A percentile compares a stretch with the other conserved stretches of the same genome.
Evolutionary conservation across 208 protist species (phyloP).

Genomic region (Trypanosoma mega): DNA sequence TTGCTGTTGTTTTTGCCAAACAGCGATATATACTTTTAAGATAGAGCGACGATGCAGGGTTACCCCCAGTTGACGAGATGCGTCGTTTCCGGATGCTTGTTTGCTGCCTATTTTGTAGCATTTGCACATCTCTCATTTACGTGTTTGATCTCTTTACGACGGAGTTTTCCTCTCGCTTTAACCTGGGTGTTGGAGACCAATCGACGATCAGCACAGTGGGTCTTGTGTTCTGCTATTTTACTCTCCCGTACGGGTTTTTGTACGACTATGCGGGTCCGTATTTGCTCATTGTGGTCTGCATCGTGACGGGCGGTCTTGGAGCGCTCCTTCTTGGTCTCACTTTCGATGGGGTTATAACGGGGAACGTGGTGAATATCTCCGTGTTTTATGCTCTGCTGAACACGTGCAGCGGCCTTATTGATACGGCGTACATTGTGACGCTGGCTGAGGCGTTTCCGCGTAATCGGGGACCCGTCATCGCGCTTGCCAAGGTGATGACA

Average conservation of each 20-base stretch:
- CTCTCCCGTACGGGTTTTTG: conserved; percentile 62
- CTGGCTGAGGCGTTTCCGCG: conserved; percentile 63
- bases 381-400: conserved; percentile 69
- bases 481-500: conserved; percentile 75
- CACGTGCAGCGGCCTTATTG: conserved; percentile 45
- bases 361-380: conserved; percentile 47
- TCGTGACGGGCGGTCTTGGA: conserved; percentile 32
- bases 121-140: conserved; percentile 61
- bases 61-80: conserved; percentile 58
- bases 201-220: conserved; percentile 69
- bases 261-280: conserved; percentile 58
- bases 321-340: conserved; percentile 36
- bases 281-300: conserved; percentile 35
- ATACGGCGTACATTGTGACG: conserved; percentile 49
- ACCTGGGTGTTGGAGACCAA: conserved; percentile 43
- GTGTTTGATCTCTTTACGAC: conserved; percentile 67
- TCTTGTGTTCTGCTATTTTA: conserved; percentile 69
- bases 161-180: conserved; percentile 36
- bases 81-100: conserved; percentile 54
- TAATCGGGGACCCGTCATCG: conserved; percentile 62
- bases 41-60: conserved; percentile 30
- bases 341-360: conserved; percentile 39
- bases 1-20: conserved; percentile 63
- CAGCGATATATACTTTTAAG: conserved; percentile 26
- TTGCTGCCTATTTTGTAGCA: conserved; percentile 70